Evolutionary conservation across 2,329 filamentous ascomycete species (phyloP).

Genomic region (Xylariaceae sp.): DNA sequence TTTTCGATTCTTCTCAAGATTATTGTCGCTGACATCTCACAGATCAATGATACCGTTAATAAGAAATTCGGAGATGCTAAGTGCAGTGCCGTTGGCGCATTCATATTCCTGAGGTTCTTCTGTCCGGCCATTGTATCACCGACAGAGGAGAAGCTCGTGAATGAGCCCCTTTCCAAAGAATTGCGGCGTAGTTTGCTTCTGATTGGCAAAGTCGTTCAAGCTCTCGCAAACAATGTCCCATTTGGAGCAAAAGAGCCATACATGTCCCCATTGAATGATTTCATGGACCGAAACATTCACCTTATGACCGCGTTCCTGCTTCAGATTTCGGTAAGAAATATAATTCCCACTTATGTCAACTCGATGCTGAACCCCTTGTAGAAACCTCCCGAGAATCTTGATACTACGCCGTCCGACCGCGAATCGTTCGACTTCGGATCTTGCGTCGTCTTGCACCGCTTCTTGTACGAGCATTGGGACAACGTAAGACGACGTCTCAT

Average conservation of each 20-base stretch:
- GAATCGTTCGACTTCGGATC: slow-evolving; percentile 66
- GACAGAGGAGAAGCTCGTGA: slow-evolving; percentile 62
- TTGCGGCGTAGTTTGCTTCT: slow-evolving; percentile 64
- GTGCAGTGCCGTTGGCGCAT: slow-evolving; percentile 67
- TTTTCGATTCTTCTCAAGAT: neutral
- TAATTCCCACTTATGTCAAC: neutral
- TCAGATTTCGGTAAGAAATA: slow-evolving; percentile 57
- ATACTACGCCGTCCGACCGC: slow-evolving; percentile 36
- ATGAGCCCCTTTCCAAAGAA: slow-evolving; percentile 58
- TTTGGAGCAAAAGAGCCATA: slow-evolving; percentile 70
- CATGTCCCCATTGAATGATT: slow-evolving; percentile 68
- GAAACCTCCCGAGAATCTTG: slow-evolving; percentile 47
- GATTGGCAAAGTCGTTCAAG: slow-evolving; percentile 68
- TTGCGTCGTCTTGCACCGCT: slow-evolving; percentile 65
- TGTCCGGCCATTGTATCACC: slow-evolving; percentile 69
- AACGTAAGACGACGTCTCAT: slow-evolving; percentile 62
- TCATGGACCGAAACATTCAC: slow-evolving; percentile 65
- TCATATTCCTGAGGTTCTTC: slow-evolving; percentile 68
- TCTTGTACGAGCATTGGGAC: slow-evolving; percentile 69
- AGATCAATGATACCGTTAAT: slow-evolving; percentile 62
- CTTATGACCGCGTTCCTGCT: slow-evolving; percentile 62
- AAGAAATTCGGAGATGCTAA: slow-evolving; percentile 64
- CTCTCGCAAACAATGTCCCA: slow-evolving; percentile 66
- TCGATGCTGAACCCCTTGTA: slow-evolving; percentile 24
- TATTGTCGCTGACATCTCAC: slow-evolving; percentile 14